Base-by-base conservation (phyloP, 2,329 filamentous ascomycete genomes). In the Exophiala spinifera region DNA sequence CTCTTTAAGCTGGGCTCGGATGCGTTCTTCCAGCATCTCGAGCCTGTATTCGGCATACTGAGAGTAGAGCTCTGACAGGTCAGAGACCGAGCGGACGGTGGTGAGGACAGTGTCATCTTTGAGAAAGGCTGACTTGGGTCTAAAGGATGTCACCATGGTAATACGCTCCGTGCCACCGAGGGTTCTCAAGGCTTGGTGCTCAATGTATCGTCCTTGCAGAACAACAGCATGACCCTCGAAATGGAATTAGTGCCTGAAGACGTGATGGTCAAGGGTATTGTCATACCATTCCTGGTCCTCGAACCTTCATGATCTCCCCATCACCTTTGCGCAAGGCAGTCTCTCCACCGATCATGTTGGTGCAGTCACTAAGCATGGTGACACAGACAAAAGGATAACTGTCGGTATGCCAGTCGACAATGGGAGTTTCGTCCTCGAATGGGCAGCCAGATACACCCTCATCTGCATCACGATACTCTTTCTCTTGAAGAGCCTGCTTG, bases 121-220 rank as follows among this genome's bases (percentile, higher is more conserved):
- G 39, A 81, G 64, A 17, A 70, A 71, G 1, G 82, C 72, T 19
- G 74, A 77, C 48, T 76, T 78, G 1, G 84, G 82, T 8, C 85
- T 77, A 71, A 86, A 86, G 3, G 81, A 82, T 0, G 84, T 87
- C 47, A 87, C 82, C 71, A 84, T 83, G 40, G 76, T 81, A 68
- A 87, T 85, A 31, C 84, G 79, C 67, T 87, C 84, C 20, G 76
- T 76, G 3, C 75, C 74, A 15, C 82, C 81, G 1, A 82, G 69
- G 8, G 83, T 80, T 11, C 77, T 78, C 15, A 85, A 74, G 1
- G 84, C 85, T 55, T 81, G 77, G 65, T 87, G 84, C 59, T 82
- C 78, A 56, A 87, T 84, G 69, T 87, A 86, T 19, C 84, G 76
- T 14, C 84, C 85, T 66, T 87, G 84, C 83, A 87, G 72, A n/a